A percentile compares a stretch with the other conserved stretches of the same genome.
Evolutionary conservation across 2,329 filamentous ascomycete species (phyloP).

Genomic region (Aspergillus clavatus): DNA sequence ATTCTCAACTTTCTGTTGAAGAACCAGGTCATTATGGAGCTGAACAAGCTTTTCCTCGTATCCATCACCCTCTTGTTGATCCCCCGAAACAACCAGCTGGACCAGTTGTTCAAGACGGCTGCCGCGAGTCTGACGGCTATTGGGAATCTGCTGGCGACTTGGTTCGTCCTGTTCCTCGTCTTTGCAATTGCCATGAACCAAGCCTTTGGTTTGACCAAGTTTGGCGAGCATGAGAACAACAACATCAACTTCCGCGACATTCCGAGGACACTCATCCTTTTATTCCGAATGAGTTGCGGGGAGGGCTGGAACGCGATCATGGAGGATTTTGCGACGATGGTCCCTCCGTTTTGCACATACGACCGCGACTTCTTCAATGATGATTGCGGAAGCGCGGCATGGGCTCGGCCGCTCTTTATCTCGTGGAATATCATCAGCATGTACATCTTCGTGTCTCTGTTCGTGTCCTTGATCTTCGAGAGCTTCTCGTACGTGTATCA

Average conservation of each 20-base stretch:
- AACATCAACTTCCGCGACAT: slow-evolving; percentile 93
- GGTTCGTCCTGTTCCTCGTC: slow-evolving; percentile 94
- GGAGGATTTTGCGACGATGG: slow-evolving; percentile 85
- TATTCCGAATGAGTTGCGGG: slow-evolving; percentile 89
- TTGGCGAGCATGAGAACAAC: slow-evolving; percentile 64
- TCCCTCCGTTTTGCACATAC: slow-evolving; percentile 74
- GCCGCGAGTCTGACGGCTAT: slow-evolving; percentile 89
- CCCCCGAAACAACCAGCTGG: slow-evolving; percentile 90
- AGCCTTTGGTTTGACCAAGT: slow-evolving; percentile 89
- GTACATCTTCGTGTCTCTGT: slow-evolving; percentile 98
- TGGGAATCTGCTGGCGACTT: slow-evolving; percentile 86
- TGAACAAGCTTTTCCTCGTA: slow-evolving; percentile 93
- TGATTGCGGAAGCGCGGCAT: slow-evolving; percentile 86
- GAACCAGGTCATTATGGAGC: slow-evolving; percentile 62
- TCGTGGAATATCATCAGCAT: slow-evolving; percentile 99
- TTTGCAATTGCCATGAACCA: slow-evolving; percentile 96
- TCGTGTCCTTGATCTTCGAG: slow-evolving; percentile 97
- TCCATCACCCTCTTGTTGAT: slow-evolving; percentile 86
- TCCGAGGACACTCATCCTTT: slow-evolving; percentile 84
- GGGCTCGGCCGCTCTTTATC: slow-evolving; percentile 87
- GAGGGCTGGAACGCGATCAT: slow-evolving; percentile 97
- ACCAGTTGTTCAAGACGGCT: slow-evolving; percentile 97
- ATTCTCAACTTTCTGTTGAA: slow-evolving; percentile 63
- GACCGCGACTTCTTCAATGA: slow-evolving; percentile 70
- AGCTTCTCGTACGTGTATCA: slow-evolving; percentile 99